phyloP scores from a whole-genome alignment of 2,329 filamentous ascomycete species.

The Sporothrix pseudoabietina region DNA sequence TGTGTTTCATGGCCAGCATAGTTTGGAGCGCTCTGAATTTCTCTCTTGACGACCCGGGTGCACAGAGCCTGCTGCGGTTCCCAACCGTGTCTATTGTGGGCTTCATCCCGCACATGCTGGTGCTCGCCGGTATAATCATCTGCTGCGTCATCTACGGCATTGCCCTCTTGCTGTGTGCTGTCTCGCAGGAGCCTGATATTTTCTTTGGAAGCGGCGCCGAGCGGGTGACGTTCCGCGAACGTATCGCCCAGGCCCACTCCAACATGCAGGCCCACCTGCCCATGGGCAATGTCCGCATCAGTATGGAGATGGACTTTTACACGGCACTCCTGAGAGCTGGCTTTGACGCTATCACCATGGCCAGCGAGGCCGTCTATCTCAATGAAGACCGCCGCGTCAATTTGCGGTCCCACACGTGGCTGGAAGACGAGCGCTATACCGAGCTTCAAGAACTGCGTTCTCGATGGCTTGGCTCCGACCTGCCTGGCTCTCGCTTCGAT shows the following conservation, averaged over 20 bases:
- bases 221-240: constrained; percentile 54
- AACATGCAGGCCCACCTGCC: constrained; percentile 94
- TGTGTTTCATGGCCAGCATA: constrained; percentile 87
- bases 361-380: constrained; percentile 92
- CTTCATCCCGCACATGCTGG: constrained; percentile 90
- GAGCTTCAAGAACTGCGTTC: constrained; percentile 68
- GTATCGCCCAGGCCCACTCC: constrained; percentile 71
- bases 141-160: constrained; percentile 77
- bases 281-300: constrained; percentile 76
- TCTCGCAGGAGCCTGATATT: constrained; percentile 42
- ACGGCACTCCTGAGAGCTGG: constrained; percentile 84
- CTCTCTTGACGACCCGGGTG: constrained; percentile 60
- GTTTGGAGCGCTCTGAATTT: constrained; percentile 71
- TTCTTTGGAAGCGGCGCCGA: constrained; percentile 1
- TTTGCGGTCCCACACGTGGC: constrained; percentile 78
- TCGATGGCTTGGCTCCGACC: constrained; percentile 53
- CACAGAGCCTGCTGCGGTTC: constrained; percentile 75
- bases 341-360: constrained; percentile 86
- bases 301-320: constrained; percentile 92
- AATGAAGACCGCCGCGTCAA: constrained; percentile 80
- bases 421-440: constrained; percentile 81
- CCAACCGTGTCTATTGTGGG: constrained; percentile 94
- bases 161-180: constrained; percentile 73
- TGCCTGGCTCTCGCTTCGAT: constrained; percentile 54
- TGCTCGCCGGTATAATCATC: constrained; percentile 73